Evolutionary conservation across 495 filamentous ascomycete genomes (phyloP), one percentile per base, ranked within the genome.

Genomic region (Bathelium albidoporum): DNA sequence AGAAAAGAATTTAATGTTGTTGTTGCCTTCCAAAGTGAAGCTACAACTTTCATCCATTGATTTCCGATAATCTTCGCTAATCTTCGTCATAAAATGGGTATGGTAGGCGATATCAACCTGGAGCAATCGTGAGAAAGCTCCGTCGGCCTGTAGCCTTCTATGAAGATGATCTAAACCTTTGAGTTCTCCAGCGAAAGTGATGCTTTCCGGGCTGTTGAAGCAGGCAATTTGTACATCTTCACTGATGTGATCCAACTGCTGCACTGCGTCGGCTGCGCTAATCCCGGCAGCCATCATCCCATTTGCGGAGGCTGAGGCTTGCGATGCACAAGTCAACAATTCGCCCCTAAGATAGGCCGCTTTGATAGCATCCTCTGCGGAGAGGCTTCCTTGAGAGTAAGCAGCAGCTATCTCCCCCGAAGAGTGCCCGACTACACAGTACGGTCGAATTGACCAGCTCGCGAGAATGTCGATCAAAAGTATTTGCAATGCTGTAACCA

Each of bases 381-480:
- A 76, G 14, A 86, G 61, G 2, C 70, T 73, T 1, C 77, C 82
- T 10, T 81, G 75, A n/a, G 83, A 81, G 69, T 85, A 87, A 0
- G 84, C 84, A 12, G 83, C 82, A 1, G 77, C 83, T 36, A 88
- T 84, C 70, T 88, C 85, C 1, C 85, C 85, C 0, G 80, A 82
- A 0, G 84, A 87, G 69, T 87, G 85, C 0, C 85, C 84, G 2
- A 80, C 70, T 0, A 86, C 83, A 0, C 73, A 69, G n/a, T 43
- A 32, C 0, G 72, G 68, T 2, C 32, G n/a, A 34, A 79, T 65
- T 20, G 62, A 69, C 68, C 72, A 75, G 0, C 61, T 59, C 0
- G 18, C 58, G 1, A 72, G 60, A 10, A 75, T 24, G 22, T 70
- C 66, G 10, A 69, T 59, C 1, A 68, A n/a, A 22, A 66, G 62